A percentile compares a stretch with the other conserved stretches of the same genome.
Conservation (phyloP, 768 basidiomycete genomes). For the Tephrocybe sp. region DNA sequence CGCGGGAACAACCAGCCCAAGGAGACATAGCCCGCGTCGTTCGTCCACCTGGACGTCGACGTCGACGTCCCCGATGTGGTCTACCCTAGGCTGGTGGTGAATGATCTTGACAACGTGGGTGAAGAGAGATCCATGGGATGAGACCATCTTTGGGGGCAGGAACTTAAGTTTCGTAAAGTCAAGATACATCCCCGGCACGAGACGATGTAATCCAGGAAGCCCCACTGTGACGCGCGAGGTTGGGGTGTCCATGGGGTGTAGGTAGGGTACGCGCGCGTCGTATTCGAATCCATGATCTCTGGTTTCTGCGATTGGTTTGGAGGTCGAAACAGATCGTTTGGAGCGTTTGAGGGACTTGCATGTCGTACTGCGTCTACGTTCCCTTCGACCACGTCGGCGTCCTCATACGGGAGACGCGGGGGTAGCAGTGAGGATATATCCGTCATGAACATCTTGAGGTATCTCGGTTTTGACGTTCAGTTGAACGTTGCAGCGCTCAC, state of each 20-base stretch:
- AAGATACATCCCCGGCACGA: slow-evolving; percentile 21
- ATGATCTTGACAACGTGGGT: slow-evolving; percentile 24
- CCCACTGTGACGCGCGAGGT: background rate
- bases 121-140: slow-evolving; percentile 17
- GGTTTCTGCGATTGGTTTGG: background rate
- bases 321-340: background rate
- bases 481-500: slow-evolving; percentile 22
- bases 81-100: background rate
- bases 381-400: background rate
- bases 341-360: slow-evolving; percentile 8
- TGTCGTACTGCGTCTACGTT: background rate
- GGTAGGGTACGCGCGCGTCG: slow-evolving; percentile 2
- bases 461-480: slow-evolving; percentile 19
- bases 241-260: slow-evolving; percentile 14
- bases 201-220: slow-evolving; percentile 17
- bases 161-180: slow-evolving; percentile 15
- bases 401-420: background rate
- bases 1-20: slow-evolving; percentile 12
- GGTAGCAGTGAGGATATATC: background rate
- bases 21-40: slow-evolving; percentile 14
- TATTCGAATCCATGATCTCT: background rate
- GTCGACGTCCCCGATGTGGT: slow-evolving; percentile 5
- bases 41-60: slow-evolving; percentile 12
- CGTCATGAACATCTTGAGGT: slow-evolving; percentile 5
- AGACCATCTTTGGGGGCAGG: slow-evolving; percentile 14